Conservation (phyloP, 1,284 basidiomycete genomes). For the Gymnopus androsaceus region DNA sequence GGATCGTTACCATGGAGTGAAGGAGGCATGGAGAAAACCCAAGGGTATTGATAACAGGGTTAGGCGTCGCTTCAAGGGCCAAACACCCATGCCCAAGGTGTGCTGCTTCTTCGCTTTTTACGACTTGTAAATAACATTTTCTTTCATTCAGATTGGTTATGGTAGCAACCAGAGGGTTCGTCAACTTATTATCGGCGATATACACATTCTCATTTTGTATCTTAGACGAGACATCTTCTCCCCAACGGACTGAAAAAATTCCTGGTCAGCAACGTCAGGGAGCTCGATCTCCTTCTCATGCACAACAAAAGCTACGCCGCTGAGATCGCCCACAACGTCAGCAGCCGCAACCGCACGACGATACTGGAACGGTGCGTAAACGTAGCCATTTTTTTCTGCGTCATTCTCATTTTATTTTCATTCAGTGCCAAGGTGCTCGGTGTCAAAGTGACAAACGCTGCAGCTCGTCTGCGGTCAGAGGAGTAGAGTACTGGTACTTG, state of each 20-base stretch:
- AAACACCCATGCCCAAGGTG: constrained; percentile 92
- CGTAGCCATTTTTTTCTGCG: neutral
- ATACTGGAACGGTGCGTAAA: constrained; percentile 83
- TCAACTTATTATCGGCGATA: too few relatives aligned
- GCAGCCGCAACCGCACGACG: constrained; percentile 92
- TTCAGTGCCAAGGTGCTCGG: constrained; percentile 85
- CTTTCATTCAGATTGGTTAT: constrained; percentile 67
- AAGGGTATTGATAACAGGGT: constrained; percentile 98
- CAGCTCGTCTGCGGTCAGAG: constrained; percentile 95
- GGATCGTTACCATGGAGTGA: constrained; percentile 92
- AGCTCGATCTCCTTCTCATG: constrained; percentile 94
- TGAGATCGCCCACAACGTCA: constrained; percentile 97
- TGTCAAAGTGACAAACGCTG: constrained; percentile 94
- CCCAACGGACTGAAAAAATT: constrained; percentile 95
- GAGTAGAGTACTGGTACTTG: constrained; percentile 61
- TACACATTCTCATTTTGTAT: too few relatives aligned
- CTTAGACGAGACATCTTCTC: constrained; percentile 92
- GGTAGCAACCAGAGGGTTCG: constrained; percentile 89
- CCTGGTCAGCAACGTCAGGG: constrained; percentile 88
- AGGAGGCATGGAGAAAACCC: constrained; percentile 97
- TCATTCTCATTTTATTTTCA: constrained; percentile 11
- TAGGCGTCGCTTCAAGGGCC: constrained; percentile 94
- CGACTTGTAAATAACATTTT: constrained; percentile 8
- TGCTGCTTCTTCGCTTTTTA: constrained; percentile 30
- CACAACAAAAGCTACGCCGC: constrained; percentile 98